Evolutionary conservation across 148 eudicot species (phyloP), one percentile per base, ranked within the genome.

Genomic region (Diospyros kaki): DNA sequence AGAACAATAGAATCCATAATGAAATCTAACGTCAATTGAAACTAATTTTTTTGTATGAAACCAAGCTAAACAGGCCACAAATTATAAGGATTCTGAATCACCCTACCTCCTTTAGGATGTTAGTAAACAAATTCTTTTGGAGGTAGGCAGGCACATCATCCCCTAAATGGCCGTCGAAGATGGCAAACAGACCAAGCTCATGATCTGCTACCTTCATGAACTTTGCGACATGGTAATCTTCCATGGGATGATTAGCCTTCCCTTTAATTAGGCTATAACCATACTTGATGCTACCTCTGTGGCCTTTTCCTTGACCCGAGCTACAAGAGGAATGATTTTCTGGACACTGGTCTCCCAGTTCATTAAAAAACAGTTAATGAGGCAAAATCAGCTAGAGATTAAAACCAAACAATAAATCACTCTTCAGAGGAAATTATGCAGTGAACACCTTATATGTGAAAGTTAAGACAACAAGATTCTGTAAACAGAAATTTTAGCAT

Each of bases 221-320:
- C 71, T 84, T 80, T 17, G 89, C 87, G 12, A 86, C 89, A 80
- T 84, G 87, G 62, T 75, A 84, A 71, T 86, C 89, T 45, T 86
- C 89, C 87, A 86, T 84, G 66, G 85, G 86, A 82, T 86, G 89
- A 42, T 82, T 76, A n/a, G 87, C 87, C 76, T 84, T 82, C 61
- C 89, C 89, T 67, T 86, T 82, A 13, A 86, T 77, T 40, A 86
- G 89, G 73, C 84, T 82, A 58, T 72, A 84, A 18, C 89, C 87
- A 46, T 77, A 86, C 17, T 78, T 68, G 54, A 74, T 59, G 73
- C 80, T 81, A 58, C 84, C 82, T 50, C 75, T 79, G 59, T 67
- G 11, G 77, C 78, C 84, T 80, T 62, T 86, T 53, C 89, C 89
- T 75, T 84, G 84, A 45, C 87, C 89, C 5, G 83, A 79, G 67